phyloP scores from a whole-genome alignment of 768 basidiomycete species.

The Tulasnella sp. region DNA sequence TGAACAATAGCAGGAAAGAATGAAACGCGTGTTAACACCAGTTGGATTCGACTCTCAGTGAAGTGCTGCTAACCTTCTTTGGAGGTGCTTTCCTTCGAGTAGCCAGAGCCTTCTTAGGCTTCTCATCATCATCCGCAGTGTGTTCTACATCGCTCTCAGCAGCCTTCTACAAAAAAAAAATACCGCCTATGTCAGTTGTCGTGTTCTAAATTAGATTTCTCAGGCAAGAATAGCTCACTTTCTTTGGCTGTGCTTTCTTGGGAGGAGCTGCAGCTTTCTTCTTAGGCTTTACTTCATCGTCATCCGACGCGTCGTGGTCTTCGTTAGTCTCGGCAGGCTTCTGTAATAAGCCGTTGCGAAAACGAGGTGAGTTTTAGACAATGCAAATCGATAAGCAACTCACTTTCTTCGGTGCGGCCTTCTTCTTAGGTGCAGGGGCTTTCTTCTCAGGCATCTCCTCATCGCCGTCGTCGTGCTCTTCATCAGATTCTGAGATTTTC shows the following conservation, averaged over 20 bases:
- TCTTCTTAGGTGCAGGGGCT: constrained; percentile 22
- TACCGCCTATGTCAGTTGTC: not conserved
- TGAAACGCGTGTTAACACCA: no score
- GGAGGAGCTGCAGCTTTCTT: constrained; percentile 32
- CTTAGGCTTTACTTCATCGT: constrained; percentile 42
- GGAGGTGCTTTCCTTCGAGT: constrained; percentile 30
- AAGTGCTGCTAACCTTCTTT: constrained; percentile 19
- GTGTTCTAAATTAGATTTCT: no score
- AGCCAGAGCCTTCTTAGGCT: constrained; percentile 36
- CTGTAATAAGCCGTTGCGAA: constrained; percentile 14
- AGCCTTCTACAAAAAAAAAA: not conserved
- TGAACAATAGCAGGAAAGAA: not conserved
- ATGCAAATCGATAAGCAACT: no score
- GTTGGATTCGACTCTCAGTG: no score
- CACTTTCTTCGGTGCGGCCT: constrained; percentile 21
- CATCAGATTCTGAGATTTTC: constrained; percentile 22
- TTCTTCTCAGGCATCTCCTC: constrained; percentile 19
- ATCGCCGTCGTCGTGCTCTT: constrained; percentile 30
- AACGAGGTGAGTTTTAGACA: constrained; percentile 20
- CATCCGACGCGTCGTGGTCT: constrained; percentile 24
- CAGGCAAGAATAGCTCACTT: not conserved
- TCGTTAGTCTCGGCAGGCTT: constrained; percentile 14
- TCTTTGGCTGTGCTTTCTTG: constrained; percentile 16
- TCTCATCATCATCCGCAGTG: constrained; percentile 1
- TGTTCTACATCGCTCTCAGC: not conserved